These are phyloP conservation scores for Rhodotorula sp. DNA, from an alignment of 1,284 basidiomycete genomes.

Conservation along the genomic window DNA sequence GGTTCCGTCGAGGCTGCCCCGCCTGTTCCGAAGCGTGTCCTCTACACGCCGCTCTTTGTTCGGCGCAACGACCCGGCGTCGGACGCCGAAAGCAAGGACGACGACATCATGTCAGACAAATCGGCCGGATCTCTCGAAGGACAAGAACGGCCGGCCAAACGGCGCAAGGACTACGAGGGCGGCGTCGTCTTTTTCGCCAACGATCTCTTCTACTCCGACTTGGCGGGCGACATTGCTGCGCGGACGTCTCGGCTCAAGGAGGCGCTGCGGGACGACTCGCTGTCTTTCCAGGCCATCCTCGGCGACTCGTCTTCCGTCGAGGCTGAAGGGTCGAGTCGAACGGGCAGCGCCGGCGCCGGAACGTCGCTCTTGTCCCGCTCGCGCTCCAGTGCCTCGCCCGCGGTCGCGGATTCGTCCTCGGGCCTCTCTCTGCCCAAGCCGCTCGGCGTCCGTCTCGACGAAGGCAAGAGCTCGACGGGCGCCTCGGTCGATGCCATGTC, in stretches of 20 bases:
- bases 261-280: neutral
- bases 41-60: slow-evolving; percentile 26
- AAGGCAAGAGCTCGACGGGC: neutral
- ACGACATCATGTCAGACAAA: neutral
- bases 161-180: slow-evolving; percentile 16
- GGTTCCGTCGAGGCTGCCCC: slow-evolving; percentile 1
- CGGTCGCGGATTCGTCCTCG: neutral
- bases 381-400: neutral
- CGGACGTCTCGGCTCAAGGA: slow-evolving; percentile 4
- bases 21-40: slow-evolving; percentile 1
- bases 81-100: neutral
- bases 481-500: neutral
- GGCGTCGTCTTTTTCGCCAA: slow-evolving; percentile 34
- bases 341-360: neutral
- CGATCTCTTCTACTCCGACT: slow-evolving; percentile 35
- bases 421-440: neutral
- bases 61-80: slow-evolving; percentile 4
- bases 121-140: neutral
- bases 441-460: neutral
- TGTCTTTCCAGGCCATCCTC: neutral
- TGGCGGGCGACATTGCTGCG: slow-evolving; percentile 25
- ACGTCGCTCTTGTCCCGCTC: neutral
- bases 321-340: neutral
- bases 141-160: neutral
- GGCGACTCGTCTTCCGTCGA: slow-evolving; percentile 3